Base-by-base conservation (phyloP, 495 filamentous ascomycete genomes). In the Usnea hakonensis region DNA sequence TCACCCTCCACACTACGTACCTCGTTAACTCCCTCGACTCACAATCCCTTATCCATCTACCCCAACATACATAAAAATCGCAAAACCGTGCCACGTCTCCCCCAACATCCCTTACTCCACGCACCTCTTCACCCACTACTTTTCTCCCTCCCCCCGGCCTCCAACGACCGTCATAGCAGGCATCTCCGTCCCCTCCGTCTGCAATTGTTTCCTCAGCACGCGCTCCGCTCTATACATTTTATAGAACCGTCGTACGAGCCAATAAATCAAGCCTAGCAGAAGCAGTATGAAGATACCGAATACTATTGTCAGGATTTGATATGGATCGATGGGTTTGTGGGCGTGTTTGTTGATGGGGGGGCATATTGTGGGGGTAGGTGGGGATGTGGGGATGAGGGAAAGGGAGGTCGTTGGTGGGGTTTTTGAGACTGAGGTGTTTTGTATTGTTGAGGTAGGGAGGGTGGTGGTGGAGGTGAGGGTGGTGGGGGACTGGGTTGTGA, bases 131-230 rank as follows among this genome's bases (percentile, higher is more conserved):
- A 55, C 40, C 33, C 57, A 48, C 40, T 60, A 46, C 46, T 60
- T 32, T 23, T 38, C 28, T 0, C 38, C 44, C 19, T 23, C 46
- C 11, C 44, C 46, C n/a, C n/a, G 10, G 13, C 32, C 2, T 10
- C n/a, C 46, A 40, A 5, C 21, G 11, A 30, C 19, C 40, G 2
- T 28, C 30, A 38, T 50, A 16, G 13, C 28, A 19, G 26, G 17
- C 35, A 35, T 52, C 35, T 60, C 58, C 46, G 58, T 60, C 35
- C 58, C 46, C 17, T 60, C 58, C 23, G 58, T 60, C 44, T 60
- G 58, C 44, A 60, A 13, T 5, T 60, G 58, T 13, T 60, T 60
- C 35, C 58, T 40, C 46, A 60, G 37, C 21, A 60, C 58, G 14
- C 58, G 23, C 58, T 60, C 58, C 9, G 44, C 58, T n/a, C 58